Evolutionary conservation across 192 early-diverging fungal species (phyloP).

Genomic region (Chytriomyces sp.): DNA sequence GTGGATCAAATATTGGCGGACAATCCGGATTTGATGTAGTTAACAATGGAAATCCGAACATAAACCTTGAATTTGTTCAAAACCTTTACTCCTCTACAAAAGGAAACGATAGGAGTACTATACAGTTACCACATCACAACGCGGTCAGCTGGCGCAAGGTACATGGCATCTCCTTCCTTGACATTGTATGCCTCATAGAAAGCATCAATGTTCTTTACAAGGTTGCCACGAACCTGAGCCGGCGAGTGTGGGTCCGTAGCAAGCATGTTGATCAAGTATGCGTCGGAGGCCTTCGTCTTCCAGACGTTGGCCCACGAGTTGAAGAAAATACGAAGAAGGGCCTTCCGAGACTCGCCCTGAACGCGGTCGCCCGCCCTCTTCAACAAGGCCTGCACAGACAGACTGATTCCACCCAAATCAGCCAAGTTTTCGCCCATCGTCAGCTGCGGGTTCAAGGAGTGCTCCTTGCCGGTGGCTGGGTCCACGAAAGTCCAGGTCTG

Average conservation of each 20-base stretch:
- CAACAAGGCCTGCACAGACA: neutral
- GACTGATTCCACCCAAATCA: slow-evolving; percentile 41
- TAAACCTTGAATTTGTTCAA: too few species aligned
- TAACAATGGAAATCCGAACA: too few species aligned
- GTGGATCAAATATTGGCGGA: slow-evolving; percentile 10
- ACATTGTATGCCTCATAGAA: slow-evolving; percentile 18
- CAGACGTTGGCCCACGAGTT: slow-evolving; percentile 6
- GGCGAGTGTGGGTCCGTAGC: slow-evolving; percentile 25
- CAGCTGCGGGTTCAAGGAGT: slow-evolving; percentile 9
- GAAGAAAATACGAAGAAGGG: slow-evolving; percentile 3
- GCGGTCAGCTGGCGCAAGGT: slow-evolving; percentile 1
- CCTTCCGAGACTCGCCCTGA: neutral
- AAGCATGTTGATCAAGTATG: slow-evolving; percentile 5
- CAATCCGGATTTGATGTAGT: neutral
- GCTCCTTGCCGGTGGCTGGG: slow-evolving; percentile 21
- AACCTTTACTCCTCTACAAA: too few species aligned
- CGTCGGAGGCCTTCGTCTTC: slow-evolving; percentile 11
- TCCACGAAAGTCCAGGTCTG: slow-evolving; percentile 25
- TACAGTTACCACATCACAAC: slow-evolving; percentile 22
- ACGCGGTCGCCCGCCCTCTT: neutral
- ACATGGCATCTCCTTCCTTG: slow-evolving; percentile 24
- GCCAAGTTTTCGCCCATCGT: slow-evolving; percentile 45
- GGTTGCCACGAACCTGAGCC: neutral
- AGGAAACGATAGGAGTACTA: neutral
- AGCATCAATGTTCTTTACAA: slow-evolving; percentile 18